Evolutionary conservation across 495 filamentous ascomycete genomes (phyloP).

Genomic region (Cryomyces minteri): DNA sequence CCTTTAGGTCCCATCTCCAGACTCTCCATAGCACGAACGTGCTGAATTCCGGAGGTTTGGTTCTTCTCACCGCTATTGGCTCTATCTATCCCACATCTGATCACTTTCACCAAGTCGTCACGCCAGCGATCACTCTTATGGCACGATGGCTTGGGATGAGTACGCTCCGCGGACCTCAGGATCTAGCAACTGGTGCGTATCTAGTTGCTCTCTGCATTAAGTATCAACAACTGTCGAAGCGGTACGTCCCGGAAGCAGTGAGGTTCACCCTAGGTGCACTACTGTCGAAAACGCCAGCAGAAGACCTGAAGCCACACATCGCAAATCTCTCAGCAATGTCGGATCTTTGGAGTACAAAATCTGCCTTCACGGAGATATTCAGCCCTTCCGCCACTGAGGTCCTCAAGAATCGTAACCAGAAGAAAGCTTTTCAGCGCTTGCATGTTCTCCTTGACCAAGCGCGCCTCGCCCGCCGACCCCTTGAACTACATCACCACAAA

Average conservation of each 20-base stretch:
- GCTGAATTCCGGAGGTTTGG: conserved; percentile 57
- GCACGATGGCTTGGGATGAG: conserved; percentile 59
- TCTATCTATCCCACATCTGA: conserved; percentile 88
- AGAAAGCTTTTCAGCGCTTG: conserved; percentile 17
- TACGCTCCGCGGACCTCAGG: conserved; percentile 29
- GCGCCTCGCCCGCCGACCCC: conserved; percentile 45
- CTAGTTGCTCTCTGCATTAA: conserved; percentile 55
- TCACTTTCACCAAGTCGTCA: conserved; percentile 86
- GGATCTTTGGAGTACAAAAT: conserved; percentile 17
- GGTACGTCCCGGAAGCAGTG: conserved; percentile 75
- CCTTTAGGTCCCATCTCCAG: conserved; percentile 56
- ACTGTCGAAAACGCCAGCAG: conserved; percentile 8
- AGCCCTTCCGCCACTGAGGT: conserved; percentile 4
- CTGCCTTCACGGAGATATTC: conserved; percentile 16
- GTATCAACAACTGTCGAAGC: conserved; percentile 63
- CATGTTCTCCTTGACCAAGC: conserved; percentile 32
- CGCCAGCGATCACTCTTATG: conserved; percentile 70
- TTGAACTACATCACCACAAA: conserved; percentile 76
- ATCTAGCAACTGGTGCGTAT: conserved; percentile 60
- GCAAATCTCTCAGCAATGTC: conserved; percentile 8
- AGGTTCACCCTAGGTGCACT: conserved; percentile 66
- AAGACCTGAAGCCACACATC: conserved; percentile 3
- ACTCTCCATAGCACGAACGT: conserved; percentile 39
- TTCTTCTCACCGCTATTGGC: conserved; percentile 63
- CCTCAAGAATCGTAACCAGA: conserved; percentile 3